These are phyloP conservation scores for Alternaria ethzedia DNA, from an alignment of 2,329 filamentous ascomycete species.

Conservation along the genomic window DNA sequence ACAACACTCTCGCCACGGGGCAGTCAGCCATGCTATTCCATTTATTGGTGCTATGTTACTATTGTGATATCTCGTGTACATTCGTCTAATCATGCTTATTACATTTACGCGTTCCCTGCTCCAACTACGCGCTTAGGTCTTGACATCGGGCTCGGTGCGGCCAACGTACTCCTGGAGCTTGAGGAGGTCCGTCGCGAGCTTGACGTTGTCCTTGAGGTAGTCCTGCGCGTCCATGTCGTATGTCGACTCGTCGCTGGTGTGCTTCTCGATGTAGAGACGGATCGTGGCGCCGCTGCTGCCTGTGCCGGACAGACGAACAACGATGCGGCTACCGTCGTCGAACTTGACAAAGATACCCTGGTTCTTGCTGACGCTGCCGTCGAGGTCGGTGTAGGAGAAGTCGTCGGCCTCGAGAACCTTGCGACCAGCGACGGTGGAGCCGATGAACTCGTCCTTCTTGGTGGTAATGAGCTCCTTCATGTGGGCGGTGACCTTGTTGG, in stretches of 20 bases:
- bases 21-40: neutral
- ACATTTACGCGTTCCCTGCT: neutral
- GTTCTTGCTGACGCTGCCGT: conserved; percentile 93
- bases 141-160: conserved; percentile 92
- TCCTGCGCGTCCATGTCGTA: conserved; percentile 87
- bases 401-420: conserved; percentile 90
- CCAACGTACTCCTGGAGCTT: conserved; percentile 95
- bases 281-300: conserved; percentile 96
- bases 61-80: neutral
- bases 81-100: conserved; percentile 8
- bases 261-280: conserved; percentile 95
- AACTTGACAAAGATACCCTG: conserved; percentile 96
- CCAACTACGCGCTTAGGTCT: conserved; percentile 68
- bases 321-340: conserved; percentile 91
- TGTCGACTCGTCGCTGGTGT: conserved; percentile 79
- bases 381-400: conserved; percentile 98
- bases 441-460: conserved; percentile 75
- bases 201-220: conserved; percentile 89
- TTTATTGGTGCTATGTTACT: conserved; percentile 1
- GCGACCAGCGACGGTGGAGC: conserved; percentile 79
- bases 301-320: conserved; percentile 93
- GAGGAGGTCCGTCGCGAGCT: conserved; percentile 81
- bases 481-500: conserved; percentile 85
- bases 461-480: conserved; percentile 77
- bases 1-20: neutral